These are phyloP conservation scores for Trichosporon asahii DNA, from an alignment of 1,284 basidiomycete species.

Conservation along the genomic window DNA sequence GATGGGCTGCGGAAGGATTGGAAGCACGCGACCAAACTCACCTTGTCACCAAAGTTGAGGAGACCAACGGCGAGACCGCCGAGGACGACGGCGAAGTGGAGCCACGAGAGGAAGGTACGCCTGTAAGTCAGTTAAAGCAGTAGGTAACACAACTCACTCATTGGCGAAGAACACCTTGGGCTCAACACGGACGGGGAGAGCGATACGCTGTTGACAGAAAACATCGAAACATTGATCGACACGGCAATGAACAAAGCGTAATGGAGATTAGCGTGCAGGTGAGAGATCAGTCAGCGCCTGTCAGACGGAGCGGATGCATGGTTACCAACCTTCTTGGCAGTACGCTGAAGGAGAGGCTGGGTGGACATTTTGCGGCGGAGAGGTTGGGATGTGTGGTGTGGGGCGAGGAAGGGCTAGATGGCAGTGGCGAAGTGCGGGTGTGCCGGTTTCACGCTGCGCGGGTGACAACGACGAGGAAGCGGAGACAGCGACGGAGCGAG, in stretches of 20 bases:
- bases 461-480: neutral
- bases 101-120: conserved; percentile 88
- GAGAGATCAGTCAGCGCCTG: neutral
- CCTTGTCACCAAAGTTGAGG: conserved; percentile 93
- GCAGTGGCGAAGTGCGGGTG: neutral
- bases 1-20: neutral
- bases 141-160: conserved; percentile 58
- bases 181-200: conserved; percentile 88
- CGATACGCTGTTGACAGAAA: conserved; percentile 62
- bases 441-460: neutral
- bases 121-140: conserved; percentile 22
- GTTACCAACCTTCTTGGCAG: conserved; percentile 65
- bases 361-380: conserved; percentile 70
- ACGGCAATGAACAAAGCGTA: neutral
- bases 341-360: conserved; percentile 94
- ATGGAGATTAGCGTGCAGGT: neutral
- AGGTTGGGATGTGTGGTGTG: neutral
- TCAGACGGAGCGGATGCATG: neutral
- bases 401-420: neutral
- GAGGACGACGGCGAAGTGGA: conserved; percentile 90
- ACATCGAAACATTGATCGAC: neutral
- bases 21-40: conserved; percentile 42
- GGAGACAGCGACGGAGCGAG: neutral
- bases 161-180: conserved; percentile 90
- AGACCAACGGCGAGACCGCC: conserved; percentile 92